Percentiles rank a stretch among this genome's conserved stretches.
phyloP scores from a whole-genome alignment of 1,284 basidiomycete species.

The Pascua sp. region DNA sequence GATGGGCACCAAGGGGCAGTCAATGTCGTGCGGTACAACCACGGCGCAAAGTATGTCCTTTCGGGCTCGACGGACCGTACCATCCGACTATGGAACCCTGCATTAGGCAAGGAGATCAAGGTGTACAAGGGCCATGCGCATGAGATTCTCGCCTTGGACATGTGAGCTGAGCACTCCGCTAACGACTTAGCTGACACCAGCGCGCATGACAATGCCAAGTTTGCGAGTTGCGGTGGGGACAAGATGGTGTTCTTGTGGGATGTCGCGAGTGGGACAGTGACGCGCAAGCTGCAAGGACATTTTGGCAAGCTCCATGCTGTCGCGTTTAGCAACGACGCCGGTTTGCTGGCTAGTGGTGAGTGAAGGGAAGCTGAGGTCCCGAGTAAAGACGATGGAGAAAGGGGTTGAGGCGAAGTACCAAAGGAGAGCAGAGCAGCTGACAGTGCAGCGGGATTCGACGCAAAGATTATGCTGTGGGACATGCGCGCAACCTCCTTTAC shows the following conservation, averaged over 20 bases:
- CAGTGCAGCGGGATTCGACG: slow-evolving; percentile 57
- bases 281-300: slow-evolving; percentile 78
- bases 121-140: slow-evolving; percentile 86
- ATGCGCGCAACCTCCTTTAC: slow-evolving; percentile 72
- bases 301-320: slow-evolving; percentile 86
- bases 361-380: neutral
- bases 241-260: slow-evolving; percentile 93
- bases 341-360: slow-evolving; percentile 77
- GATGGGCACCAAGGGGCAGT: slow-evolving; percentile 69
- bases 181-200: slow-evolving; percentile 50
- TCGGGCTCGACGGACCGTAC: slow-evolving; percentile 87
- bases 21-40: slow-evolving; percentile 78
- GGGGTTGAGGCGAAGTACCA: neutral
- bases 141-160: slow-evolving; percentile 82
- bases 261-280: slow-evolving; percentile 77
- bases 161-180: slow-evolving; percentile 56
- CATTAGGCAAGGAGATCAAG: slow-evolving; percentile 80
- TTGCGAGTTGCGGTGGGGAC: slow-evolving; percentile 91
- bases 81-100: slow-evolving; percentile 87
- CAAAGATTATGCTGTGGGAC: slow-evolving; percentile 85
- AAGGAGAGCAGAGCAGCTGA: neutral
- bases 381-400: too few species aligned
- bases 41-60: slow-evolving; percentile 80
- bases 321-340: slow-evolving; percentile 74
- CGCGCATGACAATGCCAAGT: slow-evolving; percentile 85